A percentile compares a stretch with the other conserved stretches of the same genome.
Conservation (phyloP, 352 stramenopile genomes). For the Peronosclerospora sorghi region DNA sequence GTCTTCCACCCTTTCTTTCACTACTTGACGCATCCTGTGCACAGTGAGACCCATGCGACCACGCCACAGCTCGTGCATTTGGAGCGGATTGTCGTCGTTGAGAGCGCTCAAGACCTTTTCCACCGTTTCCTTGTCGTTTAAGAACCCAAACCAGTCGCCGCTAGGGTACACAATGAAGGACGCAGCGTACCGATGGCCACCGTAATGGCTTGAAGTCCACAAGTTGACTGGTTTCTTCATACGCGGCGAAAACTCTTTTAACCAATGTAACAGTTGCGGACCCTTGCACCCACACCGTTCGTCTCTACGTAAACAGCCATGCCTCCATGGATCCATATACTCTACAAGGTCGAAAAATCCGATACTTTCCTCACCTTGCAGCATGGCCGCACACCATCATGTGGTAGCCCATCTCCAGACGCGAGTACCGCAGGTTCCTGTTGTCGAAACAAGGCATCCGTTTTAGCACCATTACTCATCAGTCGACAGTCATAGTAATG, state of each 20-base stretch:
- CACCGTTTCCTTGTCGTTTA: slow-evolving; percentile 47
- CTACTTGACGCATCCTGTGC: slow-evolving; percentile 34
- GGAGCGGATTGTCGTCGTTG: slow-evolving; percentile 29
- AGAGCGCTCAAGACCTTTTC: slow-evolving; percentile 31
- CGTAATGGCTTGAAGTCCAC: slow-evolving; percentile 59
- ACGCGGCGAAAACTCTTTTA: slow-evolving; percentile 24
- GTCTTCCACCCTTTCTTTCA: slow-evolving; percentile 33
- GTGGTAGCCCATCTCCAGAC: slow-evolving; percentile 33
- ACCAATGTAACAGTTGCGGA: slow-evolving; percentile 53
- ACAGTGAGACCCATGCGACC: slow-evolving; percentile 46
- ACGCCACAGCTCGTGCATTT: slow-evolving; percentile 44
- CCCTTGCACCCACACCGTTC: slow-evolving; percentile 64
- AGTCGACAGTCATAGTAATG: not conserved
- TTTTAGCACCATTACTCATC: not conserved
- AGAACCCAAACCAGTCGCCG: slow-evolving; percentile 63
- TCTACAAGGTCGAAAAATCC: not conserved
- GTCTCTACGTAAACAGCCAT: slow-evolving; percentile 27
- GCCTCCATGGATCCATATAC: not conserved
- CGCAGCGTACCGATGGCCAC: slow-evolving; percentile 60
- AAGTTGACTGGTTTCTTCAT: slow-evolving; percentile 33
- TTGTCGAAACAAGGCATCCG: not conserved
- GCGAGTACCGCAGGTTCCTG: slow-evolving; percentile 31
- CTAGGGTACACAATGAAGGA: slow-evolving; percentile 66
- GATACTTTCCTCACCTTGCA: slow-evolving; percentile 10
- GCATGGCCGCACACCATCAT: slow-evolving; percentile 64